A percentile compares a stretch with the other conserved stretches of the same genome.
Conservation (phyloP, 805 yeast genomes). For the Candida sakaeoensis region DNA sequence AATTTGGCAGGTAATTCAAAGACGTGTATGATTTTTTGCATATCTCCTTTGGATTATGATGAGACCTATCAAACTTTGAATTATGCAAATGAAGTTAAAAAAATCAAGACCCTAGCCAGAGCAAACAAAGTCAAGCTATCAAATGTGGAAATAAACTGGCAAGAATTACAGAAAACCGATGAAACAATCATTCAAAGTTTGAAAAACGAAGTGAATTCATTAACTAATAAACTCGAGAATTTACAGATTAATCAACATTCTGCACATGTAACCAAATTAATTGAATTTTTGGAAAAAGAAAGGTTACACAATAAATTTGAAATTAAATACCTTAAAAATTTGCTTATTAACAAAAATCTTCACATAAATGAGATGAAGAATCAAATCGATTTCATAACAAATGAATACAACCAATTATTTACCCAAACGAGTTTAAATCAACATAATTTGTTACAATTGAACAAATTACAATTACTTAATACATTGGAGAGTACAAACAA, state of each 20-base stretch:
- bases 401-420: conserved; percentile 14
- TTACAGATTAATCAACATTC: conserved; percentile 6
- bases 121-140: conserved; percentile 31
- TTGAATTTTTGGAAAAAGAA: conserved; percentile 31
- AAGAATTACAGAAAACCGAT: conserved; percentile 22
- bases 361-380: conserved; percentile 21
- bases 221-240: conserved; percentile 22
- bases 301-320: conserved; percentile 28
- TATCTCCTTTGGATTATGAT: conserved; percentile 75
- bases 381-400: conserved; percentile 22
- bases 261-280: conserved; percentile 20
- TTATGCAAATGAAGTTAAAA: conserved; percentile 74
- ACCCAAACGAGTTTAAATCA: conserved; percentile 8
- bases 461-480: conserved; percentile 4
- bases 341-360: conserved; percentile 15
- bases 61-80: conserved; percentile 73
- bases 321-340: conserved; percentile 27
- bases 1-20: conserved; percentile 82
- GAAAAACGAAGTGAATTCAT: conserved; percentile 27
- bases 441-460: neutral
- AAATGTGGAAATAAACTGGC: conserved; percentile 30
- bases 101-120: conserved; percentile 59
- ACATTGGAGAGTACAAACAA: conserved; percentile 8
- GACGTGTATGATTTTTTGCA: conserved; percentile 83
- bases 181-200: conserved; percentile 24